Base-by-base conservation (phyloP, 176 grass and related monocot species). In the Oryza australiensis region DNA sequence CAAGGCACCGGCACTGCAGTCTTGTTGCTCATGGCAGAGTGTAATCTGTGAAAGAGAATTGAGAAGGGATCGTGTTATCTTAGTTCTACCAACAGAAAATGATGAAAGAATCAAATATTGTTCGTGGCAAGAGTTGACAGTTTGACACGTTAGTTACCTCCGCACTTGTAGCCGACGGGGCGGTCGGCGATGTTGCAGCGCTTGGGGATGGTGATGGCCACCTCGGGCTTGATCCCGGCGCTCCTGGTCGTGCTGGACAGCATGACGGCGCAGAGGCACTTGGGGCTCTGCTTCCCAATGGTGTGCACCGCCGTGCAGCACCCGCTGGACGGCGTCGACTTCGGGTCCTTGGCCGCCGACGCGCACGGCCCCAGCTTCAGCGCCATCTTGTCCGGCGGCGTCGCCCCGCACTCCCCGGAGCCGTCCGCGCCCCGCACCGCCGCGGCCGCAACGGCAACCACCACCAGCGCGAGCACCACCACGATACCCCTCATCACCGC, bases 181-280 rank as follows among this genome's bases (percentile, higher is more conserved):
- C 89, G 87, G 43, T 92, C 84, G 45, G 14, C 87, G 76, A 92
- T 27, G 76, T 89, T 89, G 87, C 89, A 94, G 51, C 92, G 86
- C 76, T 94, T 94, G 48, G 92, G 89, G 79, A 94, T 89, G 43
- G 89, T 89, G 62, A 94, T 92, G 72, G 92, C 89, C 5, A 80
- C 77, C 72, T 86, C 77, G 4, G 89, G 74, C 84, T 89, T 92
- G 87, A 92, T 87, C 71, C 92, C 92, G 32, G 89, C 23, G n/a
- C 5, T 87, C 79, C 70, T 87, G 55, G 87, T 87, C 3, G 89
- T 83, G 30, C 77, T 80, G 38, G 92, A 94, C 38, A 94, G 84
- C 83, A 94, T 86, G 57, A 94, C 86, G 72, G 89, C 92, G 75
- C 92, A 94, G 18, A 92, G 81, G 84, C 92, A 94, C 73, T 79